Percentiles rank a stretch among this genome's conserved stretches.
phyloP scores from a whole-genome alignment of 495 filamentous ascomycete genomes.

The Penicillium atrosanguineum region DNA sequence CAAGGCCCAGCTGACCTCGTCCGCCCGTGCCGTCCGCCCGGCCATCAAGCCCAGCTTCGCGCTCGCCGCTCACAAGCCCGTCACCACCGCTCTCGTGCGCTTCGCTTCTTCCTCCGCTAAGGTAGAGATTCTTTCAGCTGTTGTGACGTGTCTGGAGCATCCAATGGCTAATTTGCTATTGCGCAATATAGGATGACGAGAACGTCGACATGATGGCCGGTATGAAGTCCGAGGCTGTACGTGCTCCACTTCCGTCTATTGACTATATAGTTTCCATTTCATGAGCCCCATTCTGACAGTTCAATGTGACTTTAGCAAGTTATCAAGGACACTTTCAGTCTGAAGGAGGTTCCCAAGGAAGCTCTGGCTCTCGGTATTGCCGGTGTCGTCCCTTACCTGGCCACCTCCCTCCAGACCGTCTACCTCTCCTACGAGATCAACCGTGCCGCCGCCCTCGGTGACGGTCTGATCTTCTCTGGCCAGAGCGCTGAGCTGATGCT shows the following conservation, averaged over 20 bases:
- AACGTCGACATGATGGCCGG: constrained; percentile 65
- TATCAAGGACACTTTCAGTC: constrained; percentile 83
- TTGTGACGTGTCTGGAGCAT: background rate
- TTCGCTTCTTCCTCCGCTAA: constrained; percentile 40
- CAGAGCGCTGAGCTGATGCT: constrained; percentile 73
- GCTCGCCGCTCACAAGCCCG: constrained; percentile 48
- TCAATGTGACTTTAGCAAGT: constrained; percentile 52
- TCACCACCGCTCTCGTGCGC: constrained; percentile 53
- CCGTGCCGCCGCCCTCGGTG: constrained; percentile 55
- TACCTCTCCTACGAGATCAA: constrained; percentile 81
- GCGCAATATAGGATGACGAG: constrained; percentile 30
- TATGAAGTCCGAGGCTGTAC: constrained; percentile 72
- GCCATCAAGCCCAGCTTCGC: constrained; percentile 35
- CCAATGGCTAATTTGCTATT: constrained; percentile 29
- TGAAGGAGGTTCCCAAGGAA: constrained; percentile 74
- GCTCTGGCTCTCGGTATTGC: constrained; percentile 80
- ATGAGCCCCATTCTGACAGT: constrained; percentile 8
- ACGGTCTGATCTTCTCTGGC: constrained; percentile 63
- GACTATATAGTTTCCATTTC: background rate
- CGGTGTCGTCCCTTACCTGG: constrained; percentile 86
- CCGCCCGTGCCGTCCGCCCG: constrained; percentile 39
- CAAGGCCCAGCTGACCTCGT: constrained; percentile 47
- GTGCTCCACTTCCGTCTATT: constrained; percentile 22
- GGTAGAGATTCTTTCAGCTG: constrained; percentile 18
- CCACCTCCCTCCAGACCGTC: constrained; percentile 83